These are phyloP conservation scores for Diaporthe citrichinensis DNA, from an alignment of 2,329 filamentous ascomycete species.

Conservation along the genomic window DNA sequence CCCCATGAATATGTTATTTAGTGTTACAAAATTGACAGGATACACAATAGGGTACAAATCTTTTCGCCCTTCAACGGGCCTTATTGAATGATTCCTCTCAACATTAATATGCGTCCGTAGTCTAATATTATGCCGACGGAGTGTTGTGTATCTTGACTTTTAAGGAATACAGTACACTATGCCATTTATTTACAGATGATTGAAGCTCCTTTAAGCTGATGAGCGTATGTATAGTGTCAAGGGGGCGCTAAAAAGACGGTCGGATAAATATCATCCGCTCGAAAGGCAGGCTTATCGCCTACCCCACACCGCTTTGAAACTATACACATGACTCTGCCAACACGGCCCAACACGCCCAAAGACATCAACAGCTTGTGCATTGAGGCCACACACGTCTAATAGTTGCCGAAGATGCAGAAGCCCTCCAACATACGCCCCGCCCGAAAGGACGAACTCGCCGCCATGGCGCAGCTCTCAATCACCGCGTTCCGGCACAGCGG, in stretches of 20 bases:
- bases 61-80: too few species aligned
- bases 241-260: background rate
- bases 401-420: background rate
- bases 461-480: background rate
- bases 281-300: background rate
- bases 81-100: too few species aligned
- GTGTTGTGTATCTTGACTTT: background rate
- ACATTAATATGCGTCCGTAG: too few species aligned
- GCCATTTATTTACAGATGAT: background rate
- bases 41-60: too few species aligned
- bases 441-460: slow-evolving; percentile 3
- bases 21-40: background rate
- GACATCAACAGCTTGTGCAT: background rate
- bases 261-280: background rate
- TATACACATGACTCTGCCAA: background rate
- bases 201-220: background rate
- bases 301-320: background rate
- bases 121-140: too few species aligned
- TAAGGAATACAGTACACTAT: background rate
- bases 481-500: slow-evolving; percentile 29
- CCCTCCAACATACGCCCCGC: slow-evolving; percentile 7
- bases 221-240: too few species aligned
- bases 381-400: background rate
- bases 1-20: background rate
- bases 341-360: background rate